Conservation (phyloP, 495 filamentous ascomycete species). For the Penicillium flavigenum region DNA sequence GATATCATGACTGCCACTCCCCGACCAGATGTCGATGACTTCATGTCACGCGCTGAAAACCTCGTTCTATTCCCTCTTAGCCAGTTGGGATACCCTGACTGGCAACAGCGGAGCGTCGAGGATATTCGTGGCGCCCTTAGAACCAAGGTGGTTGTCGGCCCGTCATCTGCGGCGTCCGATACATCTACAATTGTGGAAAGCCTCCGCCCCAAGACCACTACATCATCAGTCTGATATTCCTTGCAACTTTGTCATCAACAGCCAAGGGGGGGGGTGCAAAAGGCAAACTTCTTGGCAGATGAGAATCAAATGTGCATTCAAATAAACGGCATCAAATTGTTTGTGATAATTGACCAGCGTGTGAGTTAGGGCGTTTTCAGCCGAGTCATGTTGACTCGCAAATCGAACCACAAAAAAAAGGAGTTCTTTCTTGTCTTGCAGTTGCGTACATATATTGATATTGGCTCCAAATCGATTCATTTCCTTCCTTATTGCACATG, state of each 20-base stretch:
- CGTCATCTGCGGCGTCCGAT: slow-evolving; percentile 24
- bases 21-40: slow-evolving; percentile 56
- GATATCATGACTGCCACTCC: slow-evolving; percentile 65
- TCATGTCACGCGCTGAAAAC: slow-evolving; percentile 58
- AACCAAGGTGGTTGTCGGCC: slow-evolving; percentile 43
- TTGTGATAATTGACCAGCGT: slow-evolving; percentile 25
- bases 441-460: slow-evolving; percentile 5
- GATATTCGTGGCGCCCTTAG: slow-evolving; percentile 58
- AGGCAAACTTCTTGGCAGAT: neutral
- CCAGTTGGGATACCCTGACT: slow-evolving; percentile 53
- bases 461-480: neutral
- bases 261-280: neutral
- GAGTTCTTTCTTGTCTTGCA: neutral
- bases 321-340: slow-evolving; percentile 23
- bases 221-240: slow-evolving; percentile 30
- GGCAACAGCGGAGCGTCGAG: slow-evolving; percentile 58
- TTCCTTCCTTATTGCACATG: neutral
- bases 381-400: slow-evolving; percentile 16
- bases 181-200: slow-evolving; percentile 26
- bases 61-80: slow-evolving; percentile 68
- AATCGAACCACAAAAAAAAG: slow-evolving; percentile 2
- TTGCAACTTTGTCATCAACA: neutral
- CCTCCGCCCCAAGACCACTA: slow-evolving; percentile 16
- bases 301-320: slow-evolving; percentile 14
- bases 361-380: slow-evolving; percentile 34